These are phyloP conservation scores for Phytophthora cactorum DNA, from an alignment of 352 stramenopile genomes.

Conservation along the genomic window DNA sequence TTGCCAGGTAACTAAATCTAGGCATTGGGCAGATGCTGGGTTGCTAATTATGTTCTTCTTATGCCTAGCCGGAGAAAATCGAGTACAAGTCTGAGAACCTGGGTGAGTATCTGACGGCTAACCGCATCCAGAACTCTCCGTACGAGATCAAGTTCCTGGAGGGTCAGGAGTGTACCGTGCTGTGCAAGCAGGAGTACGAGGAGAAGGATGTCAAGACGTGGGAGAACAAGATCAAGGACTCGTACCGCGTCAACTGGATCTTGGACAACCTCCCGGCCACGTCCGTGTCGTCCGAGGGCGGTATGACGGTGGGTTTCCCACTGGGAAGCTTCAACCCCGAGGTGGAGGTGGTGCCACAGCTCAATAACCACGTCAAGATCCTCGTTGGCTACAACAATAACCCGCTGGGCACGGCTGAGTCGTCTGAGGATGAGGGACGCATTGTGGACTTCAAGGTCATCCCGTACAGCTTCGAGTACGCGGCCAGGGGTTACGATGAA, in stretches of 20 bases:
- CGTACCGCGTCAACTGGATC: constrained; percentile 99
- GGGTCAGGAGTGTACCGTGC: constrained; percentile 66
- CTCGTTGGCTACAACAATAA: constrained; percentile 98
- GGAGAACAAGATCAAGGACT: constrained; percentile 94
- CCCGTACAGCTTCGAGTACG: constrained; percentile 97
- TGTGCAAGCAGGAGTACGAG: constrained; percentile 91
- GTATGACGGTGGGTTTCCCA: constrained; percentile 84
- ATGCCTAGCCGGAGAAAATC: constrained; percentile 76
- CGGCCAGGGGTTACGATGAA: constrained; percentile 70
- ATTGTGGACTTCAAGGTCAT: constrained; percentile 99
- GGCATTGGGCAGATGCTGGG: not conserved
- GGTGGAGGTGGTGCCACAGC: constrained; percentile 87
- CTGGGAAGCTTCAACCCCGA: constrained; percentile 92
- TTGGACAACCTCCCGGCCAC: constrained; percentile 98
- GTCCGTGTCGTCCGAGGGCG: constrained; percentile 69
- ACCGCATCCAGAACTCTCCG: constrained; percentile 98
- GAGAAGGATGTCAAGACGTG: constrained; percentile 93
- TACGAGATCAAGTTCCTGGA: constrained; percentile 95
- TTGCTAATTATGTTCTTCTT: constrained; percentile 11
- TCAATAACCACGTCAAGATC: constrained; percentile 99
- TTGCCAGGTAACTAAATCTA: constrained; percentile 74
- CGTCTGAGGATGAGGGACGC: constrained; percentile 83
- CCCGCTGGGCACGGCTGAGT: constrained; percentile 56
- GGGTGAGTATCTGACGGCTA: constrained; percentile 98
- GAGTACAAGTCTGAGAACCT: constrained; percentile 99